Conservation (phyloP, 371 early-diverging fungal genomes). For the Smittium culicis region DNA sequence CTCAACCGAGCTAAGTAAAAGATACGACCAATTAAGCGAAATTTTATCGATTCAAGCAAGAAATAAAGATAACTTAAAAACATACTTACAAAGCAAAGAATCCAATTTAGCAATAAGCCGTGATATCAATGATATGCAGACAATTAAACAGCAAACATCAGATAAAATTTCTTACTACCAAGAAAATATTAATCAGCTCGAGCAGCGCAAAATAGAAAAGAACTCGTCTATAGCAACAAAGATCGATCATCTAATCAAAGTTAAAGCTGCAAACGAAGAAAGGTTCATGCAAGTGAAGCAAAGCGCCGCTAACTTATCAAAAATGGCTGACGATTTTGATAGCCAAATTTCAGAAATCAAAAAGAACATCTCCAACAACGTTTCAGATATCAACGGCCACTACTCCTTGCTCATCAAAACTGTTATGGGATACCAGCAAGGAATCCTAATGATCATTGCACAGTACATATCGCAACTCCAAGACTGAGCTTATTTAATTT, state of each 20-base stretch:
- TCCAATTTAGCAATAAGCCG: background rate
- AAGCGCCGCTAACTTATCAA: background rate
- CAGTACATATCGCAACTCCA: slow-evolving; percentile 6
- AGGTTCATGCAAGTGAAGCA: background rate
- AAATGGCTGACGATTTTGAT: background rate
- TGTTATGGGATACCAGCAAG: slow-evolving; percentile 7
- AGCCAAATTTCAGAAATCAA: background rate
- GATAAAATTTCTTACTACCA: background rate
- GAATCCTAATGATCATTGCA: slow-evolving; percentile 5
- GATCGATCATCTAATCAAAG: background rate
- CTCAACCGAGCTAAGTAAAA: background rate
- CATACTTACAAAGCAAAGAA: background rate
- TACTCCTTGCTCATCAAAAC: background rate
- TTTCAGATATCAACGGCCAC: background rate
- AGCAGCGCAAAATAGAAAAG: background rate
- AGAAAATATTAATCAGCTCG: slow-evolving; percentile 1
- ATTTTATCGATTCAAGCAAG: background rate
- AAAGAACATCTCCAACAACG: background rate
- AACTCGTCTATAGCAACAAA: background rate
- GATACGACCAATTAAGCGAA: background rate
- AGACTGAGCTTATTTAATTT: too few relatives aligned
- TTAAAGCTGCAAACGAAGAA: background rate
- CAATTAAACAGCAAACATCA: background rate
- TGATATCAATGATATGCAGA: slow-evolving; percentile 4
- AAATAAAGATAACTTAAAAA: background rate